Evolutionary conservation across 2,329 filamentous ascomycete species (phyloP), one percentile per base, ranked within the genome.

Genomic region (Fusarium sp.): DNA sequence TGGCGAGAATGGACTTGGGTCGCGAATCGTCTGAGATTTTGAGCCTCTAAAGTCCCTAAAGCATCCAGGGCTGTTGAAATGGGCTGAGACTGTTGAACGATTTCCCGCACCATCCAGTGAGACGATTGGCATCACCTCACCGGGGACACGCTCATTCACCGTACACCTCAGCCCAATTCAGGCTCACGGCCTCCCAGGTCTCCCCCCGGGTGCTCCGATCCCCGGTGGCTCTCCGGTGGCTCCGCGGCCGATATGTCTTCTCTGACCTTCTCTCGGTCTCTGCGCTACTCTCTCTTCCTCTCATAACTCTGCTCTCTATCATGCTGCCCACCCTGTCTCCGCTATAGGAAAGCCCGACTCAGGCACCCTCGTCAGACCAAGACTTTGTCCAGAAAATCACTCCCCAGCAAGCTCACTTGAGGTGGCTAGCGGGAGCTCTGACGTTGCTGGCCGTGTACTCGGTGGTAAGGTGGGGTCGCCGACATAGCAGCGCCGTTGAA

Each of bases 391-490:
- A 54, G 50, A 59, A 63, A 61, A 65, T 59, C 51, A 60, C 67
- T 53, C 51, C 53, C 64, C 30, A 68, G 60, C 64, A 68, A 60
- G 54, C 71, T 73, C 71, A 72, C 67, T 71, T 32, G 59, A 73
- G 71, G 45, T 67, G 55, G 71, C 71, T 73, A 71, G 68, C 28
- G 61, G 53, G 56, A 72, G 70, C 68, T 67, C 62, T 67, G 67
- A 61, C 67, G 58, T 72, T 68, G 65, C 64, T 71, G 67, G 71
- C 56, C 37, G 51, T 26, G 43, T 51, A 50, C 57, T 74, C 71
- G 71, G 71, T 74, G 71, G 46, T 74, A 74, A 71, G 72, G 71
- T 74, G 71, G 71, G 57, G 56, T 62, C 51, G 57, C 57, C 59
- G 48, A 56, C 51, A 56, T 39, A 47, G 54, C 66, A 53, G 56